A percentile compares a stretch with the other conserved stretches of the same genome.
These are phyloP conservation scores for Chiua virens DNA, from an alignment of 768 basidiomycete species.

Conservation along the genomic window DNA sequence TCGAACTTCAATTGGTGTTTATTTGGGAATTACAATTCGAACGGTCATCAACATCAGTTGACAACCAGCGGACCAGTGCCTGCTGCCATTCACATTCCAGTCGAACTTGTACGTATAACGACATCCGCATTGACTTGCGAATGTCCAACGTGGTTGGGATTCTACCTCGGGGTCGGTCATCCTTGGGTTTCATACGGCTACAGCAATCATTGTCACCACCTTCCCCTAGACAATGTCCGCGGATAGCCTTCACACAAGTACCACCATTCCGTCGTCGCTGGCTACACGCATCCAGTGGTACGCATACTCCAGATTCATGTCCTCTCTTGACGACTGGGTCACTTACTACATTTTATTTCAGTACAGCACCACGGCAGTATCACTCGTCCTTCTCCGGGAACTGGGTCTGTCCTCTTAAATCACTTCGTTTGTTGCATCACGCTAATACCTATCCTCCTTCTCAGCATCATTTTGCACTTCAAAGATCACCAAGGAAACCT, in stretches of 20 bases:
- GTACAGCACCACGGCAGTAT: constrained; percentile 48
- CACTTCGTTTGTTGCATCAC: neutral
- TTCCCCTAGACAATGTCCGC: neutral
- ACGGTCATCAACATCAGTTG: no score
- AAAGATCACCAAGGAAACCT: constrained; percentile 80
- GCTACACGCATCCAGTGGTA: constrained; percentile 22
- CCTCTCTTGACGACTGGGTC: neutral
- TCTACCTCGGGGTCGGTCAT: constrained; percentile 2
- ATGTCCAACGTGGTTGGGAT: neutral
- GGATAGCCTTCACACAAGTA: neutral
- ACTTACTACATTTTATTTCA: neutral
- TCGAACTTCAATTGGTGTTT: no score
- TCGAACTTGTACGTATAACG: constrained; percentile 14
- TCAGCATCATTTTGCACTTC: constrained; percentile 87
- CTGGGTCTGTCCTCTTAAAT: constrained; percentile 48
- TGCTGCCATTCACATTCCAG: neutral
- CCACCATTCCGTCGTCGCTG: constrained; percentile 5
- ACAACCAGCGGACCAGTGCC: neutral
- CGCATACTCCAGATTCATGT: neutral
- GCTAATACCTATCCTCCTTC: neutral
- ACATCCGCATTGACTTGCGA: constrained; percentile 6
- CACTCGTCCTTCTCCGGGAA: constrained; percentile 63
- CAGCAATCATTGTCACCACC: neutral
- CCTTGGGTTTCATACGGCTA: neutral
- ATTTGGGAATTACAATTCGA: no score